Percentiles rank a stretch among this genome's conserved stretches.
Evolutionary conservation across 2,329 filamentous ascomycete species (phyloP).

Genomic region (Verticillium dahliae): DNA sequence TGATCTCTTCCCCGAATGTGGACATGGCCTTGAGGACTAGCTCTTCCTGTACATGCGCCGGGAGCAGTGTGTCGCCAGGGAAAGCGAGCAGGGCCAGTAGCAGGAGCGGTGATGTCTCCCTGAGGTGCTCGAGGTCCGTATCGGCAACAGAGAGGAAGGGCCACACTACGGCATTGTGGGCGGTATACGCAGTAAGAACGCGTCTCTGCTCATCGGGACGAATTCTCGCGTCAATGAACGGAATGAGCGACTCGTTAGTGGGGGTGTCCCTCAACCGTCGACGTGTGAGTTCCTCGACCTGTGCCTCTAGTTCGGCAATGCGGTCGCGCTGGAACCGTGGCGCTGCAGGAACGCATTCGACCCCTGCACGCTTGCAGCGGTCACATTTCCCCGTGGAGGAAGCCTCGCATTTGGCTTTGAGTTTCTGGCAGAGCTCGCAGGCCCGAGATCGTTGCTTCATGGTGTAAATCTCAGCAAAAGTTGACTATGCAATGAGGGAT

Average conservation of each 20-base stretch:
- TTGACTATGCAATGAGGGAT: too few species aligned
- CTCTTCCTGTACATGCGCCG: not conserved
- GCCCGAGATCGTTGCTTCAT: constrained; percentile 5
- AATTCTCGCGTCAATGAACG: not conserved
- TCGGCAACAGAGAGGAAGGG: not conserved
- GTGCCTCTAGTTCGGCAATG: constrained; percentile 11
- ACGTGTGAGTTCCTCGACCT: constrained; percentile 5
- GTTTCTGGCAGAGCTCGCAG: constrained; percentile 10
- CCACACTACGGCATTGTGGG: not conserved
- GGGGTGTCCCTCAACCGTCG: not conserved
- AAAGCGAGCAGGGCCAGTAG: not conserved
- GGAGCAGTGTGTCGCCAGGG: not conserved
- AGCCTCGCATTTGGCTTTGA: constrained; percentile 8
- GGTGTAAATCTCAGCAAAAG: not conserved
- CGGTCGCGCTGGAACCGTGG: constrained; percentile 10
- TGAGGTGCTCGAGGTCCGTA: not conserved
- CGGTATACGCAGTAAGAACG: not conserved
- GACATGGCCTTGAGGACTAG: not conserved
- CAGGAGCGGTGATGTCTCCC: not conserved
- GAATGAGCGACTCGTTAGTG: not conserved
- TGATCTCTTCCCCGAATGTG: not conserved
- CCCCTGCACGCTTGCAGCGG: constrained; percentile 3
- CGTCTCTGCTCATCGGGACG: not conserved
- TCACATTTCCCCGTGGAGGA: constrained; percentile 2
- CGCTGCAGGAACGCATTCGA: constrained; percentile 8